Conservation (phyloP, 345 rosid species). For the Arabidopsis arenosa region DNA sequence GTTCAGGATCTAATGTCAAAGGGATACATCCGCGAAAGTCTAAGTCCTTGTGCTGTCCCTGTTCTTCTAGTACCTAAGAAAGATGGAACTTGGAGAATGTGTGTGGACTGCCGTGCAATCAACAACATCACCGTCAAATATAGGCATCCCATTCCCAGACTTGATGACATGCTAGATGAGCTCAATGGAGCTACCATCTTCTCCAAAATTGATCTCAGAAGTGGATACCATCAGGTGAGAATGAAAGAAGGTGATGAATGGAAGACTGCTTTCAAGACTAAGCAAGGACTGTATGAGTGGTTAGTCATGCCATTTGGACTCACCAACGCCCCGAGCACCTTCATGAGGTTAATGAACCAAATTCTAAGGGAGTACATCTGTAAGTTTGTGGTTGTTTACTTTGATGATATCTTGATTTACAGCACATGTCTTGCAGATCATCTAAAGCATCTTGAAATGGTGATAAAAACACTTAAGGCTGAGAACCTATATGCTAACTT, state of each 20-base stretch:
- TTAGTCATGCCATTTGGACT: neutral
- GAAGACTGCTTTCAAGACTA: neutral
- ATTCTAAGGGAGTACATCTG: neutral
- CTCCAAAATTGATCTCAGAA: neutral
- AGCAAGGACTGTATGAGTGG: neutral
- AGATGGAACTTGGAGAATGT: neutral
- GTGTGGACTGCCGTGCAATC: neutral
- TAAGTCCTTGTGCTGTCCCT: neutral
- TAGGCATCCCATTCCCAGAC: neutral
- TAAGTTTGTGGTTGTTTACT: neutral
- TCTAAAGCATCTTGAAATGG: neutral
- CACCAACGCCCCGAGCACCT: neutral
- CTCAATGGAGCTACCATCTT: neutral
- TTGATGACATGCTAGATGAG: neutral
- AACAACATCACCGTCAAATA: neutral
- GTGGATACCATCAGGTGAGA: neutral
- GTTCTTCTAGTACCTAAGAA: neutral
- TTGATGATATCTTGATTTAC: neutral
- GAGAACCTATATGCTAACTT: neutral
- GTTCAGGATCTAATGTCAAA: neutral
- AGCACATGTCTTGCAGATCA: neutral
- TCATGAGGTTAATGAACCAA: neutral
- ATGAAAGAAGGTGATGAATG: neutral
- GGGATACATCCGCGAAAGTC: neutral
- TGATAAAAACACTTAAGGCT: neutral